Conservation (phyloP, 148 eudicot genomes). For the Amaranthus palmeri region DNA sequence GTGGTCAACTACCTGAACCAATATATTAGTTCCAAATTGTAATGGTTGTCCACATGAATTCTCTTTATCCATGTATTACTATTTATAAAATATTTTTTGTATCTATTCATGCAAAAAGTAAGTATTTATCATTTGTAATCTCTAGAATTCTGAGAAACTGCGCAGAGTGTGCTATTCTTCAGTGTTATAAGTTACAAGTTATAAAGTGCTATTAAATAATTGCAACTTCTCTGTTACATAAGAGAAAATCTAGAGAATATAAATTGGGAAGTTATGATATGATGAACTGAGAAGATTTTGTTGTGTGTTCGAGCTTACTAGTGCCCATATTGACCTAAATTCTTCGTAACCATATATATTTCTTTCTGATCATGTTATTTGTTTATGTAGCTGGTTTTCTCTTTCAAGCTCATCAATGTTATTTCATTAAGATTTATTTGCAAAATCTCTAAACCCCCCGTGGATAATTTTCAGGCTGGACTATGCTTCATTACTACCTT, state of each 20-base stretch:
- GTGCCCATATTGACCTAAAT: neutral
- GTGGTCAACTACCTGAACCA: too few relatives aligned
- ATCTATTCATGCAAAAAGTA: neutral
- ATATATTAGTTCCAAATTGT: too few relatives aligned
- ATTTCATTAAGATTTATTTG: neutral
- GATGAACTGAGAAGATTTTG: neutral
- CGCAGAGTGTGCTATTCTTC: neutral
- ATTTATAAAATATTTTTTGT: too few relatives aligned
- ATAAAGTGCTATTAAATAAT: neutral
- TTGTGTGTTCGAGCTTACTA: neutral
- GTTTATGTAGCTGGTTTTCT: neutral
- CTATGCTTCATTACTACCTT: neutral
- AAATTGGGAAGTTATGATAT: conserved; percentile 4
- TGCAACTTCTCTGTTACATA: neutral
- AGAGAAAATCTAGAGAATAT: neutral
- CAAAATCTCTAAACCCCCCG: neutral
- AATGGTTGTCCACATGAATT: too few relatives aligned
- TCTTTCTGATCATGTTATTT: neutral
- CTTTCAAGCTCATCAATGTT: neutral
- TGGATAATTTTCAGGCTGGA: neutral
- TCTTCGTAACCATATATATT: neutral
- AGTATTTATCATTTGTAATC: too few relatives aligned
- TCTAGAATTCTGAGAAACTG: neutral
- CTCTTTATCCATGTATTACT: neutral
- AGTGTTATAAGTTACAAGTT: neutral